Evolutionary conservation across 202 grass and related monocot genomes (phyloP).

Genomic region (Miscanthus sacchariflorus): DNA sequence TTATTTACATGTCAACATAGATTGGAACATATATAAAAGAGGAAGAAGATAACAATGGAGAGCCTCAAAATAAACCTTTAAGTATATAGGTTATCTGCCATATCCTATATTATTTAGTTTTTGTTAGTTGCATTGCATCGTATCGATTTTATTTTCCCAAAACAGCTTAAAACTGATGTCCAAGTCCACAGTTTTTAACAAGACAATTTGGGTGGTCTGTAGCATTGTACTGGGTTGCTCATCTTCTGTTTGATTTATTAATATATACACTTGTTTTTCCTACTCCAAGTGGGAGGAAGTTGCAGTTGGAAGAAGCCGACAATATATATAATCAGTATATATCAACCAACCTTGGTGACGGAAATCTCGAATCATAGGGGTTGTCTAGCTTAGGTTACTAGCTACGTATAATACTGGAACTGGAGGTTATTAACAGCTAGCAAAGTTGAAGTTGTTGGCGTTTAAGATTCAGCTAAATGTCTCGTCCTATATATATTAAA

Average conservation of each 20-base stretch:
- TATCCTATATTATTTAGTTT: neutral
- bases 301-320: slow-evolving; percentile 40
- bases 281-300: slow-evolving; percentile 28
- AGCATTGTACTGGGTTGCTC: neutral
- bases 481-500: no score
- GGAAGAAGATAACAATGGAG: no score
- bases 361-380: slow-evolving; percentile 6
- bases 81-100: no score
- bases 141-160: neutral
- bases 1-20: neutral
- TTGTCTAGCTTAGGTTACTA: neutral
- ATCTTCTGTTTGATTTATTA: neutral
- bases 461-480: no score
- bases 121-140: neutral
- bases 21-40: no score
- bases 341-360: slow-evolving; percentile 20
- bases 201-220: neutral
- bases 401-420: no score
- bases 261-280: neutral
- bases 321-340: neutral
- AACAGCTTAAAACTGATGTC: neutral
- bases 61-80: no score
- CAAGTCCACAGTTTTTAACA: neutral
- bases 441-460: no score
- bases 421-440: no score